Conservation (phyloP, 1,284 basidiomycete genomes). For the Marasmius oreades region DNA sequence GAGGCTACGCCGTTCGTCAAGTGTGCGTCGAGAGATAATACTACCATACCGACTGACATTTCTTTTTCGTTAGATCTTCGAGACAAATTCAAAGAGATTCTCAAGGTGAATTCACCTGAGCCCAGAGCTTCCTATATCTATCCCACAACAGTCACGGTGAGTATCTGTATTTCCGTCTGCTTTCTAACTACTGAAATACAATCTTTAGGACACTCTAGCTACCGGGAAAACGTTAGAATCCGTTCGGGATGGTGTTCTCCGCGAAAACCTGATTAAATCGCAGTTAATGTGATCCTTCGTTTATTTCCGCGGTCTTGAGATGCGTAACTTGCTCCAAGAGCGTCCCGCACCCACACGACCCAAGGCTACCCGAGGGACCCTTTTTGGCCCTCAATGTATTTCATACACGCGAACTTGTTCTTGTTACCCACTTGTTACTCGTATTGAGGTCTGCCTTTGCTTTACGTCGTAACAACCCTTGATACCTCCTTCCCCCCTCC, state of each 20-base stretch:
- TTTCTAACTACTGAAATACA: not conserved
- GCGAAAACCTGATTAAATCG: slow-evolving; percentile 40
- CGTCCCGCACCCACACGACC: too few species aligned
- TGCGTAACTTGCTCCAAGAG: too few species aligned
- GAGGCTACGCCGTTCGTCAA: slow-evolving; percentile 45
- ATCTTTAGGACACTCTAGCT: slow-evolving; percentile 40
- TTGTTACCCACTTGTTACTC: too few species aligned
- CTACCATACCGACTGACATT: not conserved
- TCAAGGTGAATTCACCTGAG: slow-evolving; percentile 37
- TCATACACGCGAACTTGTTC: too few species aligned
- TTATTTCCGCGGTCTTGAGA: too few species aligned
- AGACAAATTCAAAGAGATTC: slow-evolving; percentile 46
- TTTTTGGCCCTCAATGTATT: too few species aligned
- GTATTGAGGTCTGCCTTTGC: too few species aligned
- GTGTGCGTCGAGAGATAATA: slow-evolving; percentile 31
- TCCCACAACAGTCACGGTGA: slow-evolving; percentile 45
- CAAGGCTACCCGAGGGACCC: too few species aligned
- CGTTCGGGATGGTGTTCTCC: slow-evolving; percentile 42
- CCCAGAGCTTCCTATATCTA: slow-evolving; percentile 40
- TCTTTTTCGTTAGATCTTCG: slow-evolving; percentile 33
- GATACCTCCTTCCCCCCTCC: too few species aligned
- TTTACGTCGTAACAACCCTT: too few species aligned
- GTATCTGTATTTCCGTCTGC: slow-evolving; percentile 9
- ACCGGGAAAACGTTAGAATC: slow-evolving; percentile 43
- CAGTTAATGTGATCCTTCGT: slow-evolving; percentile 34